A percentile compares a stretch with the other conserved stretches of the same genome.
phyloP scores from a whole-genome alignment of 1,284 basidiomycete species.

The Puccinia coronata region DNA sequence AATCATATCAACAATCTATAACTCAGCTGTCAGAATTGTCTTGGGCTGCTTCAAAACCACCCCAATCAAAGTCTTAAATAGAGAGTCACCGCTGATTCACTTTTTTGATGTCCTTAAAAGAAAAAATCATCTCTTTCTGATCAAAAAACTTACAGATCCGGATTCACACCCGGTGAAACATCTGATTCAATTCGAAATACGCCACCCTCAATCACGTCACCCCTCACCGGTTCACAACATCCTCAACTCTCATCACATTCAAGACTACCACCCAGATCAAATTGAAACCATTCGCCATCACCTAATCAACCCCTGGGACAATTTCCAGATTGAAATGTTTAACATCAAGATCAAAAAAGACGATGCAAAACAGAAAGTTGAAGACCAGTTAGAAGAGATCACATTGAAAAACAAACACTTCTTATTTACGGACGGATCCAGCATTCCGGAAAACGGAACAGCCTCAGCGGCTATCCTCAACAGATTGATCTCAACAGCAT shows the following conservation, averaged over 20 bases:
- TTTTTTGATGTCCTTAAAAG: background rate
- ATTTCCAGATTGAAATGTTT: background rate
- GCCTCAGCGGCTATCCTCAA: background rate
- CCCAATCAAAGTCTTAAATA: background rate
- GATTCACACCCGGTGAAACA: background rate
- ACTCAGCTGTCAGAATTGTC: background rate
- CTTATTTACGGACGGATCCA: no score
- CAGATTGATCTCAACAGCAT: background rate
- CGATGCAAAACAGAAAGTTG: background rate
- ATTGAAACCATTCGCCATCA: background rate
- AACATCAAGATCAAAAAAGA: background rate
- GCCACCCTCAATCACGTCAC: background rate
- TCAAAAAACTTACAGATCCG: background rate
- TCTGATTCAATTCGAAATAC: background rate
- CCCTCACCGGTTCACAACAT: background rate
- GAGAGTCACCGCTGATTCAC: background rate
- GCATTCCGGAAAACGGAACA: background rate
- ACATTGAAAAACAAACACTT: background rate
- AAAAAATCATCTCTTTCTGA: background rate
- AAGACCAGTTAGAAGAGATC: background rate
- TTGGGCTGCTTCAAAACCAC: background rate
- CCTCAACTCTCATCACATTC: background rate
- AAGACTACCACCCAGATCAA: background rate
- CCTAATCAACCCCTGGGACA: background rate
- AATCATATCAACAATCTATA: background rate